Base-by-base conservation (phyloP, 306 rosid genomes). In the Comarum palustre region DNA sequence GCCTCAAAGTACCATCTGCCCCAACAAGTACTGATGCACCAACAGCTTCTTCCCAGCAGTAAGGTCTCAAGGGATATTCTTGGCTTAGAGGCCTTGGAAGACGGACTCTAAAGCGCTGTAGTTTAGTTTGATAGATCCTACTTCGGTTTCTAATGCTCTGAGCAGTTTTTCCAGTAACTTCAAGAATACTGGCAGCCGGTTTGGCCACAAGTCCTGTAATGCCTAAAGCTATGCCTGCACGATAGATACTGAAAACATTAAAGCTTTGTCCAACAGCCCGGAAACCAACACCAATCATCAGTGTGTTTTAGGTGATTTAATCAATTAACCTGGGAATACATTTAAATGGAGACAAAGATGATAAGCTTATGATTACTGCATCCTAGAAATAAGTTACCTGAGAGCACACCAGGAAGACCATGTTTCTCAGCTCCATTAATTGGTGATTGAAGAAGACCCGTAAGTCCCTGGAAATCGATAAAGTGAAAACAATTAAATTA, bases 381-480 rank as follows among this genome's bases (percentile, higher is more conserved):
- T 59, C 73, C 67, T 41, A 61, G 60, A 68, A 57, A 66, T 50
- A 47, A 11, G 17, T 84, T 84, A 91, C 95, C 97, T 16, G 97
- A 94, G 45, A 94, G 78, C 74, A 94, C 97, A 74, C 98, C 98
- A 46, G 97, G 97, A 75, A 91, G 96, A 77, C 98, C 98, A 86
- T 94, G 98, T 75, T 84, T 94, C 88, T 94, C 98, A 74, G 97
- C 98, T 80, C 92, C 98, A 79, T 84, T 84, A 70, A 94, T 78
- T 34, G 97, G 96, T 72, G 89, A 94, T 79, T 94, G 97, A 81
- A 94, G 98, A 80, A 94, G 98, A 75, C 95, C 97, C 13, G 98
- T 93, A 76, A 93, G 92, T 75, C 96, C 97, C 98, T 93, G 82
- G 75, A 81, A 84, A 84, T 73, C 43, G 73, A 83, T 66, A 73